Evolutionary conservation across 2,329 filamentous ascomycete species (phyloP).

Genomic region (Achaetomium macrosporum): DNA sequence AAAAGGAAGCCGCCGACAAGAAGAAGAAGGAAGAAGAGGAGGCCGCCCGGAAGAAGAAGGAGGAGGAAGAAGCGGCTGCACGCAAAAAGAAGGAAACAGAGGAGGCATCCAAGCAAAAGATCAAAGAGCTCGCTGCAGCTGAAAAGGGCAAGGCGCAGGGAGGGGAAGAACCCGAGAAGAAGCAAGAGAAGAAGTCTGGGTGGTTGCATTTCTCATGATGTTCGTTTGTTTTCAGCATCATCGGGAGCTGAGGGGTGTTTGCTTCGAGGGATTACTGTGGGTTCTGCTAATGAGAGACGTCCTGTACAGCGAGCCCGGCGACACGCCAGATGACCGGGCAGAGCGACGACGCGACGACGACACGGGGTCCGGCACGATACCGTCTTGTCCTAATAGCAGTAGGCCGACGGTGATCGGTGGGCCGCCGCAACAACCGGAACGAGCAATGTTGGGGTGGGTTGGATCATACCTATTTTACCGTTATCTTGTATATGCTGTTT

Average conservation of each 20-base stretch:
- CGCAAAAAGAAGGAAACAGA: constrained; percentile 12
- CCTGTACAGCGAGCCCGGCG: constrained; percentile 3
- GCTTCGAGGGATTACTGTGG: neutral
- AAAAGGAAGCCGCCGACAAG: constrained; percentile 19
- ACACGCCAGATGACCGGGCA: neutral
- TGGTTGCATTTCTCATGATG: constrained; percentile 12
- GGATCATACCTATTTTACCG: constrained; percentile 10
- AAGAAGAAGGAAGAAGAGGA: constrained; percentile 21
- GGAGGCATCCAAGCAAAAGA: constrained; percentile 15
- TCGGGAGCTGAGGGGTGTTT: constrained; percentile 8
- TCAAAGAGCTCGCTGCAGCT: constrained; percentile 11
- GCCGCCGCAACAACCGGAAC: neutral
- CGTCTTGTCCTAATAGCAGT: neutral
- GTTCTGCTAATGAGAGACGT: constrained; percentile 19
- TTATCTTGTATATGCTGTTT: constrained; percentile 9
- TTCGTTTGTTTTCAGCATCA: constrained; percentile 10
- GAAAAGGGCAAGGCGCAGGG: constrained; percentile 10
- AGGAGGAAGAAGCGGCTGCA: constrained; percentile 8
- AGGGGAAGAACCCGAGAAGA: constrained; percentile 2
- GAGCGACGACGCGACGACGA: neutral
- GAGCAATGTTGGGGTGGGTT: constrained; percentile 4
- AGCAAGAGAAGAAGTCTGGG: constrained; percentile 17
- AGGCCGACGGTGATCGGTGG: neutral
- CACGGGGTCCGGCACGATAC: neutral
- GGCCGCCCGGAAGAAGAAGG: constrained; percentile 15